phyloP scores from a whole-genome alignment of 192 early-diverging fungal species.

The Backusella mclennaniae region DNA sequence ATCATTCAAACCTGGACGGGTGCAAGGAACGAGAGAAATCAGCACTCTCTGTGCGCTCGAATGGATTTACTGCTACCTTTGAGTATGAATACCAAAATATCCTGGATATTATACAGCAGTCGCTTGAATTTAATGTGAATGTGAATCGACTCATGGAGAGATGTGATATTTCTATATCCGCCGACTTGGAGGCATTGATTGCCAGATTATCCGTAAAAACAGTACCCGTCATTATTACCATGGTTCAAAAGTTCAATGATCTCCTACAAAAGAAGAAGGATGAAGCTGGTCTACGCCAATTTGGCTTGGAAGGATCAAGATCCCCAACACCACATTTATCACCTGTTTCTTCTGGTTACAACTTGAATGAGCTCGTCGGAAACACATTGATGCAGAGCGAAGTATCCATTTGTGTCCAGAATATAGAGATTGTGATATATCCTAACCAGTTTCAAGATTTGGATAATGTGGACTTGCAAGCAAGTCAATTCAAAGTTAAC shows the following conservation, averaged over 20 bases:
- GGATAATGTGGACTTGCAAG: constrained; percentile 40
- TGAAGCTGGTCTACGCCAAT: constrained; percentile 17
- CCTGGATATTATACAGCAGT: constrained; percentile 57
- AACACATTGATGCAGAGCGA: background rate
- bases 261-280: constrained; percentile 57
- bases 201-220: constrained; percentile 44
- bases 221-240: constrained; percentile 56
- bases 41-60: background rate
- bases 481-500: constrained; percentile 20
- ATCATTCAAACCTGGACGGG: background rate
- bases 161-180: background rate
- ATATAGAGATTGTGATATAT: constrained; percentile 39
- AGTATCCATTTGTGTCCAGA: background rate
- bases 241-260: constrained; percentile 41
- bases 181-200: constrained; percentile 17
- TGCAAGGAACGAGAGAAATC: background rate
- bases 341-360: background rate
- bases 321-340: background rate
- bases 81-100: constrained; percentile 80
- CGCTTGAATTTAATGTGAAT: constrained; percentile 31
- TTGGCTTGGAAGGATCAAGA: background rate
- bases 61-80: constrained; percentile 48
- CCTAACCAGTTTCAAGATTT: constrained; percentile 45
- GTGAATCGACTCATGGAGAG: constrained; percentile 1
- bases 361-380: background rate